These are phyloP conservation scores for Cytospora mali DNA, from an alignment of 2,329 filamentous ascomycete species.

Conservation along the genomic window DNA sequence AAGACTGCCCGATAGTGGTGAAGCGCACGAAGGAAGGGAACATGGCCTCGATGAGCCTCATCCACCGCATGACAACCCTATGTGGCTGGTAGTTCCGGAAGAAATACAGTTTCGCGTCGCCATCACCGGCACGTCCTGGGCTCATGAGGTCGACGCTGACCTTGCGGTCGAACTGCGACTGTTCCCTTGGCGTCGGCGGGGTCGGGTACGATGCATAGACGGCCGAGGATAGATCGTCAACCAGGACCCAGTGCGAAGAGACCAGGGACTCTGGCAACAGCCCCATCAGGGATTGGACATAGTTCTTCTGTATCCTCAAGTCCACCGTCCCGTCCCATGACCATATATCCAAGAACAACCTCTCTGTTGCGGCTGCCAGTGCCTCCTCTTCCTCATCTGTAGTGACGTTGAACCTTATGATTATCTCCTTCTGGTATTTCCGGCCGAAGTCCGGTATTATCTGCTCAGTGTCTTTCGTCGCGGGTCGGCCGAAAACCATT, in stretches of 20 bases:
- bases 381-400: constrained; percentile 68
- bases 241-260: constrained; percentile 71
- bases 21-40: constrained; percentile 79
- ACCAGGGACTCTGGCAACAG: constrained; percentile 77
- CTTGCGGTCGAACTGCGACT: constrained; percentile 30
- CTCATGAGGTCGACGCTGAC: constrained; percentile 38
- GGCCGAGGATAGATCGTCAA: constrained; percentile 77
- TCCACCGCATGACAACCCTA: constrained; percentile 77
- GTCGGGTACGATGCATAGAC: constrained; percentile 76
- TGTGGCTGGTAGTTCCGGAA: constrained; percentile 91
- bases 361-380: constrained; percentile 71
- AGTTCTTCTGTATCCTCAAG: constrained; percentile 74
- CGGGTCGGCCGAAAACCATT: constrained; percentile 51
- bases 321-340: constrained; percentile 73
- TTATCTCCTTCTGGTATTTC: constrained; percentile 77
- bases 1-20: constrained; percentile 79
- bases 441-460: constrained; percentile 35
- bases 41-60: constrained; percentile 85
- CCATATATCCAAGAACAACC: constrained; percentile 89
- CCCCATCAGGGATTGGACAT: constrained; percentile 76
- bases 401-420: constrained; percentile 83
- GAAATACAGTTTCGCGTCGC: constrained; percentile 60
- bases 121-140: constrained; percentile 31
- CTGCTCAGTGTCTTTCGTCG: constrained; percentile 36
- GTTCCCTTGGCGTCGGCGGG: constrained; percentile 30